phyloP scores from a whole-genome alignment of 1,284 basidiomycete genomes.

The Pholiota adiposa region DNA sequence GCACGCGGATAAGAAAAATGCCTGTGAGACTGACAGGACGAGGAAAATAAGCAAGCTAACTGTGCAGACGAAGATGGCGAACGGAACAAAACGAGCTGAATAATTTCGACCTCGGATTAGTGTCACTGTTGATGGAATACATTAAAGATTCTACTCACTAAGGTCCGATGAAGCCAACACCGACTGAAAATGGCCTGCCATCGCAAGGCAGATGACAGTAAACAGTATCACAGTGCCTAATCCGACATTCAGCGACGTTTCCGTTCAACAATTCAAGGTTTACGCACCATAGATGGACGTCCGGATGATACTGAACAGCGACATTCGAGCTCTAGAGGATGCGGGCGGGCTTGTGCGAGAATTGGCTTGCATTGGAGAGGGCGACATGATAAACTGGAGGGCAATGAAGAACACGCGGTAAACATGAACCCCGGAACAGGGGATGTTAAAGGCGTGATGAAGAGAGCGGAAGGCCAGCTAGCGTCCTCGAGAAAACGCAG shows the following conservation, averaged over 20 bases:
- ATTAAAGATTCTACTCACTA: slow-evolving; percentile 51
- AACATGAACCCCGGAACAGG: slow-evolving; percentile 24
- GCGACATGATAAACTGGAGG: slow-evolving; percentile 44
- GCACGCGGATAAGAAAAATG: not conserved
- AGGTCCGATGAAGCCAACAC: slow-evolving; percentile 75
- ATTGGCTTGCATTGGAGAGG: slow-evolving; percentile 30
- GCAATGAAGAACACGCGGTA: slow-evolving; percentile 49
- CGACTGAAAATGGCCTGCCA: slow-evolving; percentile 74
- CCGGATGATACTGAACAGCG: slow-evolving; percentile 67
- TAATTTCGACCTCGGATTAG: slow-evolving; percentile 11
- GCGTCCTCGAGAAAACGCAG: slow-evolving; percentile 23
- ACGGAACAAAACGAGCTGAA: slow-evolving; percentile 81
- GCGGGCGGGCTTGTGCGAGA: slow-evolving; percentile 29
- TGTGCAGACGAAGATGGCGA: slow-evolving; percentile 77
- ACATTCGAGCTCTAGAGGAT: slow-evolving; percentile 43
- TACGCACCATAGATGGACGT: slow-evolving; percentile 62
- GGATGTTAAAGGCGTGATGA: slow-evolving; percentile 8
- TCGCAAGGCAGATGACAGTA: slow-evolving; percentile 74
- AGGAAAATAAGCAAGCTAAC: slow-evolving; percentile 69
- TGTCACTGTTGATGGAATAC: not conserved
- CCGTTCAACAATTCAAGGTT: not conserved
- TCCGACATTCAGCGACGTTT: slow-evolving; percentile 11
- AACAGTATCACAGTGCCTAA: slow-evolving; percentile 68
- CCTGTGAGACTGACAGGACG: slow-evolving; percentile 54
- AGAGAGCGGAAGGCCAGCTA: slow-evolving; percentile 12